Conservation (phyloP, 225 moss, liverwort and hornwort genomes). For the Climacium dendroides region DNA sequence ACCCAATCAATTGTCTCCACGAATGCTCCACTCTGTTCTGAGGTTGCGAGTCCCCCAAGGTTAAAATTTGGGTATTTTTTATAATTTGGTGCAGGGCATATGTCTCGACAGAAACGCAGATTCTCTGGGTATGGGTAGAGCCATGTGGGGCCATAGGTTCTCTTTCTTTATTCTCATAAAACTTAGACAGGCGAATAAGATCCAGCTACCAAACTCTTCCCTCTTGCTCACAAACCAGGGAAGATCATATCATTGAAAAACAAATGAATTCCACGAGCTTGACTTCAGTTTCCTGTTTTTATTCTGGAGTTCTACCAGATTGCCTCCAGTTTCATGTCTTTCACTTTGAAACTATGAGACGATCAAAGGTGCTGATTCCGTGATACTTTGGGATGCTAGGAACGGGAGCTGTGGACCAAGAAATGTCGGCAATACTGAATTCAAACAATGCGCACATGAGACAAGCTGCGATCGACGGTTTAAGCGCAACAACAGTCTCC, state of each 20-base stretch:
- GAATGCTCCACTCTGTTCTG: not conserved
- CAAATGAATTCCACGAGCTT: not conserved
- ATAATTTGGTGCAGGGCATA: not conserved
- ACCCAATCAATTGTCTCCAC: not conserved
- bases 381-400: not conserved
- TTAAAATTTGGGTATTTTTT: not conserved
- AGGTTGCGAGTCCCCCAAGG: not conserved
- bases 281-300: not conserved
- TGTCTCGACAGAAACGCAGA: not conserved
- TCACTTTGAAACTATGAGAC: not conserved
- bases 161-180: not conserved
- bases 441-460: not conserved
- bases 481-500: not conserved
- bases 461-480: not conserved
- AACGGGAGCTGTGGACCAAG: conserved; percentile 14
- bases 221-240: not conserved
- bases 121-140: not conserved
- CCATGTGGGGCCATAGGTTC: not conserved
- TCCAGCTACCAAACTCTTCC: not conserved
- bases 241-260: not conserved
- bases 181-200: not conserved
- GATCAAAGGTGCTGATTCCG: not conserved
- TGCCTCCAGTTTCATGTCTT: not conserved
- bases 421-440: conserved; percentile 38
- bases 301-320: not conserved